A percentile compares a stretch with the other conserved stretches of the same genome.
Conservation (phyloP, 805 yeast genomes). For the Starmerella sirachaensis region DNA sequence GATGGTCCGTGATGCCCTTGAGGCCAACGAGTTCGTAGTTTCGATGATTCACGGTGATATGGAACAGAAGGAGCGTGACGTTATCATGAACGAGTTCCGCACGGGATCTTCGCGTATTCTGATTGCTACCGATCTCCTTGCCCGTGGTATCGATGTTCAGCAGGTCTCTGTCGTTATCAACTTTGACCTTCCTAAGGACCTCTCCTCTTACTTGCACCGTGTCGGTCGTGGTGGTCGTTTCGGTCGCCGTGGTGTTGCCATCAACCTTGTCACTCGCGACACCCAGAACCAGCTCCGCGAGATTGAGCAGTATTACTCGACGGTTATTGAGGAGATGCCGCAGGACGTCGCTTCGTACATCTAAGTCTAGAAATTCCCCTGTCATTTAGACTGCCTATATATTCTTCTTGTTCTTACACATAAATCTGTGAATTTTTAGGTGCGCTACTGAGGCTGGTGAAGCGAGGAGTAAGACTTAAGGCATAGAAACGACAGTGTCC, state of each 20-base stretch:
- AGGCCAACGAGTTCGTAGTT: slow-evolving; percentile 75
- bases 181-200: slow-evolving; percentile 81
- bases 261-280: slow-evolving; percentile 76
- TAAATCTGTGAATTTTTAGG: background rate
- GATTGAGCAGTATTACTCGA: slow-evolving; percentile 79
- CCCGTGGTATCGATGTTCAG: slow-evolving; percentile 96
- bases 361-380: background rate
- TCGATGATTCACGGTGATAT: slow-evolving; percentile 94
- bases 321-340: slow-evolving; percentile 93
- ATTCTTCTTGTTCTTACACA: background rate
- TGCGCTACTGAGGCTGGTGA: too few species aligned
- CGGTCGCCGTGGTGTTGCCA: slow-evolving; percentile 97
- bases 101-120: slow-evolving; percentile 86
- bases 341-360: slow-evolving; percentile 31
- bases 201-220: slow-evolving; percentile 92
- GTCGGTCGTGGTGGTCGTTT: slow-evolving; percentile 98
- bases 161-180: slow-evolving; percentile 91
- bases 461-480: too few species aligned
- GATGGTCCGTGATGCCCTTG: slow-evolving; percentile 64
- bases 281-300: slow-evolving; percentile 68
- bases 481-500: too few species aligned
- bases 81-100: slow-evolving; percentile 91
- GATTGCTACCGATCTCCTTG: slow-evolving; percentile 90
- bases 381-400: background rate
- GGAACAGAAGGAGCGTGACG: slow-evolving; percentile 87